A percentile compares a stretch with the other conserved stretches of the same genome.
Conservation (phyloP, 352 stramenopile species). For the Phytophthora aleatoria region DNA sequence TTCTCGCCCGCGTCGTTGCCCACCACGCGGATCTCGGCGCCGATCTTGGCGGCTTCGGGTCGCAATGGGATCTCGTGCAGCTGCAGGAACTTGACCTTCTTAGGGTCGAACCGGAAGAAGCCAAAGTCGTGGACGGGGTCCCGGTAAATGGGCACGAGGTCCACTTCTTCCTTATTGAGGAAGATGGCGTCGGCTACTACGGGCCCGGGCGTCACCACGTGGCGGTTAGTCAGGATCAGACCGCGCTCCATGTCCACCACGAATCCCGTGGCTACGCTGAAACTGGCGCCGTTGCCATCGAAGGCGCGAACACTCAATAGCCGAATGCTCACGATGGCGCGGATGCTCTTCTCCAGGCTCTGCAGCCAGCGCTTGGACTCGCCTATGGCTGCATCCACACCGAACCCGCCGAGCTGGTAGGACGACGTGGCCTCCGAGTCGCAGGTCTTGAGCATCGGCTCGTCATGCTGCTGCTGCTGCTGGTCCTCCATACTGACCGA, state of each 20-base stretch:
- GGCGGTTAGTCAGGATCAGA: constrained; percentile 92
- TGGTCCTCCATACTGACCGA: constrained; percentile 24
- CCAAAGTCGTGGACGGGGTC: constrained; percentile 94
- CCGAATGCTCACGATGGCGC: constrained; percentile 88
- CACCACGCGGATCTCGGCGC: constrained; percentile 91
- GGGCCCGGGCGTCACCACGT: constrained; percentile 90
- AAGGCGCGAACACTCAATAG: constrained; percentile 88
- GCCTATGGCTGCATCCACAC: constrained; percentile 37
- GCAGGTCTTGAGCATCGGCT: constrained; percentile 27
- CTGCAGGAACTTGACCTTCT: constrained; percentile 87
- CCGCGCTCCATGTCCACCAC: constrained; percentile 89
- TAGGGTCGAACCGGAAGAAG: constrained; percentile 90
- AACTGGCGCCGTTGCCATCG: constrained; percentile 86
- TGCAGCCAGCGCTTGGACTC: constrained; percentile 78
- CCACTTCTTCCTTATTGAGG: constrained; percentile 93
- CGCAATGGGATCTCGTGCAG: constrained; percentile 89
- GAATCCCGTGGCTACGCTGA: constrained; percentile 91
- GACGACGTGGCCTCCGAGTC: constrained; percentile 10
- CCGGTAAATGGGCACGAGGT: constrained; percentile 89
- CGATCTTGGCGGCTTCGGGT: constrained; percentile 86
- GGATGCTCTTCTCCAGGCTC: constrained; percentile 73
- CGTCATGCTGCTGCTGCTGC: constrained; percentile 15
- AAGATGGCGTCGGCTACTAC: constrained; percentile 92
- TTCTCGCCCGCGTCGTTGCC: constrained; percentile 94
- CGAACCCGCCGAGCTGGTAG: constrained; percentile 41